Conservation (phyloP, 2,329 filamentous ascomycete species). For the Hansfordia pulvinata region DNA sequence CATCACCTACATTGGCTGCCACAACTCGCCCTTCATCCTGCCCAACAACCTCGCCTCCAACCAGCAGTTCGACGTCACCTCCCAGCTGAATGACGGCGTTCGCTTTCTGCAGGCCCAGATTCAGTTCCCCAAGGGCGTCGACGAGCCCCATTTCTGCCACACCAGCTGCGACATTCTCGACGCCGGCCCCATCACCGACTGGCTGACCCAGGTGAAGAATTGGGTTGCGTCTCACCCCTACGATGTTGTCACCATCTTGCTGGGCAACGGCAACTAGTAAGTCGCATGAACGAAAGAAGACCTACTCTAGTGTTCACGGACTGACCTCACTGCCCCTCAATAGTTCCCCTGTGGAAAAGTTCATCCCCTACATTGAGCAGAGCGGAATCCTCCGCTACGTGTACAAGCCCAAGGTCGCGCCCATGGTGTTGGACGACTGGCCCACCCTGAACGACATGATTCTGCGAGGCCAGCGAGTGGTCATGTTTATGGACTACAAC, state of each 20-base stretch:
- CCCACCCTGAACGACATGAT: conserved; percentile 72
- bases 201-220: conserved; percentile 51
- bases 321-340: background rate
- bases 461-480: conserved; percentile 51
- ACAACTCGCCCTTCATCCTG: conserved; percentile 70
- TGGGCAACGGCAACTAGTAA: conserved; percentile 67
- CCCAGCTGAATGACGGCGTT: conserved; percentile 67
- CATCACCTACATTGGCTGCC: conserved; percentile 63
- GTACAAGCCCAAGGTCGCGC: conserved; percentile 58
- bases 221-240: conserved; percentile 72
- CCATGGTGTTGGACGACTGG: conserved; percentile 66
- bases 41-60: conserved; percentile 63
- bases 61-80: conserved; percentile 52
- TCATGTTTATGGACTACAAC: conserved; percentile 77
- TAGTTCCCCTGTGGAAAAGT: conserved; percentile 50
- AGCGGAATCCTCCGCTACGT: conserved; percentile 61
- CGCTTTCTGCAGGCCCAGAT: conserved; percentile 52
- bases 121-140: conserved; percentile 37
- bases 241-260: conserved; percentile 76
- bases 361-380: conserved; percentile 52
- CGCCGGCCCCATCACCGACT: conserved; percentile 62
- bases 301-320: background rate
- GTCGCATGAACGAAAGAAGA: conserved; percentile 2
- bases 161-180: conserved; percentile 72
- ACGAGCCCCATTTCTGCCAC: conserved; percentile 65